phyloP scores from a whole-genome alignment of 495 filamentous ascomycete genomes.

The Letharia lupina region DNA sequence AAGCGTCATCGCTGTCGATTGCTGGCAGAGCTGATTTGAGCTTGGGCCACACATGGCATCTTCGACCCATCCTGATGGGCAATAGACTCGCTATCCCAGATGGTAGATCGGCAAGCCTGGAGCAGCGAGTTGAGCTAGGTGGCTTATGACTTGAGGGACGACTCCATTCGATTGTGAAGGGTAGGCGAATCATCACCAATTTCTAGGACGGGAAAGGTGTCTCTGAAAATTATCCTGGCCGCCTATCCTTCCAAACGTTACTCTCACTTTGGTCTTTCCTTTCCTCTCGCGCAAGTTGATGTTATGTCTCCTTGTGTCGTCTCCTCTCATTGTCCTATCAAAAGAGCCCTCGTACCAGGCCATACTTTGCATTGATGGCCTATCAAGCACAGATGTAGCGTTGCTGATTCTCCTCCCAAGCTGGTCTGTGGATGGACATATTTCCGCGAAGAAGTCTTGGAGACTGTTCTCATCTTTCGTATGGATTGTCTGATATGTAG shows the following conservation, averaged over 20 bases:
- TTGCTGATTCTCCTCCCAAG: not conserved
- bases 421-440: not conserved
- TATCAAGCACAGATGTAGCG: not conserved
- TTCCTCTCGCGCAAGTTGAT: too few relatives aligned
- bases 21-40: not conserved
- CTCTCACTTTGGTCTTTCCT: not conserved
- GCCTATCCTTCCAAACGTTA: not conserved
- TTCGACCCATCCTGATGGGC: not conserved
- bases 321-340: not conserved
- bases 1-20: not conserved
- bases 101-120: not conserved
- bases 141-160: not conserved
- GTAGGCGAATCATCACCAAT: not conserved
- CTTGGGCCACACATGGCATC: not conserved
- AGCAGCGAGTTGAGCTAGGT: not conserved
- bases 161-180: not conserved
- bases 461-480: not conserved
- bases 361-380: not conserved
- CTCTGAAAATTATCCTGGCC: not conserved
- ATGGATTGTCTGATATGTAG: not conserved
- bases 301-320: too few relatives aligned
- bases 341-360: not conserved
- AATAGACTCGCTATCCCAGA: not conserved
- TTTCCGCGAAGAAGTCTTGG: not conserved
- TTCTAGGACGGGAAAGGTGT: rapidly evolving